Evolutionary conservation across 2,329 filamentous ascomycete genomes (phyloP), one percentile per base, ranked within the genome.

Genomic region (Neophaeococcomyces mojaviensis): DNA sequence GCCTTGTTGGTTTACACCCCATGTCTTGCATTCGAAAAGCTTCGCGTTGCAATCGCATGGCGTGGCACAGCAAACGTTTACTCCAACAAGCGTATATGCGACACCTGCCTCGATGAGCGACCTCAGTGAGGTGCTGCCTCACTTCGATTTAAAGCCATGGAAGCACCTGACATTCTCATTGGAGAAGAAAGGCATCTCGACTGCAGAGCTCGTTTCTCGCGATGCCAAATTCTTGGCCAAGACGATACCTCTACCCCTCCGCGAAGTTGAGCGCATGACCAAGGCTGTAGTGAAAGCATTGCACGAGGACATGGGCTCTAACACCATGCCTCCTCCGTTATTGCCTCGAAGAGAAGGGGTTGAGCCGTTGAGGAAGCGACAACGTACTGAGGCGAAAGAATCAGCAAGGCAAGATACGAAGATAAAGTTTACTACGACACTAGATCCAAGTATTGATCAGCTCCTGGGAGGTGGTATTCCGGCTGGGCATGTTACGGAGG

Each of bases 201-300:
- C 85, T 26, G 81, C 80, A 57, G 92, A 98, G 63, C 77, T 98
- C 39, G 75, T 98, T 58, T 86, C 86, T 2, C 81, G 94, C 51
- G 86, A 95, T 60, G 76, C 82, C 3, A 73, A 82, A 50, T 85
- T 95, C 60, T 79, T 97, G 54, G 88, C 88, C 47, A 92, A 86
- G 69, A 84, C 87, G 63, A 89, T 88, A 40, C 82, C 84, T 53
- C 73, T 95, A 15, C 88, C 90, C 2, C 72, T 90, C 6, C 75
- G 84, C 32, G 88, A 96, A 60, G 73, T 96, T 56, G 85, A 82
- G 64, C 79, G 81, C 50, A 72, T 97, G 30, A 76, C 79, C 51
- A 74, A 76, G 46, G 81, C 81, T 44, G 69, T 95, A 26, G 68
- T 87, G 28, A 68, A 71, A 20, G 81, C 78, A 10, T 68, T 95